phyloP scores from a whole-genome alignment of 2,329 filamentous ascomycete genomes.

The Ceratocystis diversiconidia region DNA sequence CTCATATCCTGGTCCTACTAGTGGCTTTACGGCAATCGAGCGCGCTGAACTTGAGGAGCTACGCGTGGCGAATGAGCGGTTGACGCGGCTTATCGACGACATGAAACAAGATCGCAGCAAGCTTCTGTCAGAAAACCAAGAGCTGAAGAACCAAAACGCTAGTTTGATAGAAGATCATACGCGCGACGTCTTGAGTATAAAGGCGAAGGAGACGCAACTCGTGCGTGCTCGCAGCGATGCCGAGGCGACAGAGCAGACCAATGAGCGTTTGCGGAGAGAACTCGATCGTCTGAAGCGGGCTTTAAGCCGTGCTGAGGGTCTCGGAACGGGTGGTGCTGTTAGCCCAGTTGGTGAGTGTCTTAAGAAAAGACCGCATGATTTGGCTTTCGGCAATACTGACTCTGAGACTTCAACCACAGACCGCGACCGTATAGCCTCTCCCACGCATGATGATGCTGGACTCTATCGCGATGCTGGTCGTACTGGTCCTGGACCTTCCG shows the following conservation, averaged over 20 bases:
- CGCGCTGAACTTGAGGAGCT: conserved; percentile 86
- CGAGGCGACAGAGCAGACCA: conserved; percentile 74
- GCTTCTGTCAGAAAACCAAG: conserved; percentile 74
- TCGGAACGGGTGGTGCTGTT: conserved; percentile 25
- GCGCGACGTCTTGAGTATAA: conserved; percentile 85
- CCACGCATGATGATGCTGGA: conserved; percentile 30
- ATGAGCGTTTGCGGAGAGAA: conserved; percentile 72
- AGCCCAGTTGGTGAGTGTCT: conserved; percentile 20
- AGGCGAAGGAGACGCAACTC: conserved; percentile 94
- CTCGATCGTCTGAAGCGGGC: conserved; percentile 89
- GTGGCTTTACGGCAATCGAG: conserved; percentile 61
- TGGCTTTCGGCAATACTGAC: conserved; percentile 18
- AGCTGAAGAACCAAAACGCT: conserved; percentile 93
- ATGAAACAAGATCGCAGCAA: conserved; percentile 68
- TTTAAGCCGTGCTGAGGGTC: conserved; percentile 45
- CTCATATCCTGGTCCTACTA: conserved; percentile 31
- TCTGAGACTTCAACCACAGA: conserved; percentile 18
- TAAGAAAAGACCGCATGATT: conserved; percentile 20
- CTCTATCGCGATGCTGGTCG: conserved; percentile 41
- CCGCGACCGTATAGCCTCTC: conserved; percentile 31
- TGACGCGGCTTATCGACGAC: conserved; percentile 64
- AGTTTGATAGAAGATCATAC: conserved; percentile 96
- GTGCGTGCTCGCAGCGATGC: conserved; percentile 82
- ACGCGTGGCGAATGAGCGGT: conserved; percentile 64
- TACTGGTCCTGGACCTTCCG: conserved; percentile 21